Percentiles rank a stretch among this genome's conserved stretches.
phyloP scores from a whole-genome alignment of 768 basidiomycete genomes.

The Kondoa malvinella region DNA sequence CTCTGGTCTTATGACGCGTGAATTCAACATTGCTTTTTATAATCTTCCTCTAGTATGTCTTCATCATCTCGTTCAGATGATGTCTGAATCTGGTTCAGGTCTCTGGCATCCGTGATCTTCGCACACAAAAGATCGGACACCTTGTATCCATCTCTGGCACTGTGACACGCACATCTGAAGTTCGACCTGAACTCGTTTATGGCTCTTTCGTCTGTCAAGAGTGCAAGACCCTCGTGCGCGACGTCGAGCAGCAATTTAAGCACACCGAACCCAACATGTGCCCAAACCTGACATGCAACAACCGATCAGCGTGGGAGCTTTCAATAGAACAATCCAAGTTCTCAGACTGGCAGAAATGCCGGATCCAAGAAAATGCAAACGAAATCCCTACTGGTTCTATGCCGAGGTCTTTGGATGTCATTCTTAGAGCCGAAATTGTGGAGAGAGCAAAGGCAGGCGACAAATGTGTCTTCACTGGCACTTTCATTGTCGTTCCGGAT shows the following conservation, averaged over 20 bases:
- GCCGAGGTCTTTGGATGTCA: slow-evolving; percentile 92
- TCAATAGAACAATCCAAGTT: slow-evolving; percentile 93
- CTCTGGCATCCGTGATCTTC: slow-evolving; percentile 80
- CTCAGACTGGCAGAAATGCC: slow-evolving; percentile 97
- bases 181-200: slow-evolving; percentile 79
- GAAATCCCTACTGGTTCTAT: slow-evolving; percentile 97
- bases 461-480: slow-evolving; percentile 93
- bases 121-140: slow-evolving; percentile 84
- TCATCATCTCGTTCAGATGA: too few species aligned
- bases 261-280: slow-evolving; percentile 96
- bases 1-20: slow-evolving; percentile 65
- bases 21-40: slow-evolving; percentile 91
- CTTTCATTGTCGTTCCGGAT: slow-evolving; percentile 96
- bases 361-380: slow-evolving; percentile 95
- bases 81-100: slow-evolving; percentile 31
- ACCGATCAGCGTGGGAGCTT: slow-evolving; percentile 75
- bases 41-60: slow-evolving; percentile 54
- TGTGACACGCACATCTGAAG: slow-evolving; percentile 92
- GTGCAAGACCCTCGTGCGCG: slow-evolving; percentile 67
- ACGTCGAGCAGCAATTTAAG: slow-evolving; percentile 98
- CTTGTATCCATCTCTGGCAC: slow-evolving; percentile 92
- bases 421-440: slow-evolving; percentile 83
- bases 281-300: slow-evolving; percentile 85
- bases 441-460: slow-evolving; percentile 99
- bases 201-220: slow-evolving; percentile 86